These are phyloP conservation scores for Fusarium tricinctum DNA, from an alignment of 2,329 filamentous ascomycete genomes.

Conservation along the genomic window DNA sequence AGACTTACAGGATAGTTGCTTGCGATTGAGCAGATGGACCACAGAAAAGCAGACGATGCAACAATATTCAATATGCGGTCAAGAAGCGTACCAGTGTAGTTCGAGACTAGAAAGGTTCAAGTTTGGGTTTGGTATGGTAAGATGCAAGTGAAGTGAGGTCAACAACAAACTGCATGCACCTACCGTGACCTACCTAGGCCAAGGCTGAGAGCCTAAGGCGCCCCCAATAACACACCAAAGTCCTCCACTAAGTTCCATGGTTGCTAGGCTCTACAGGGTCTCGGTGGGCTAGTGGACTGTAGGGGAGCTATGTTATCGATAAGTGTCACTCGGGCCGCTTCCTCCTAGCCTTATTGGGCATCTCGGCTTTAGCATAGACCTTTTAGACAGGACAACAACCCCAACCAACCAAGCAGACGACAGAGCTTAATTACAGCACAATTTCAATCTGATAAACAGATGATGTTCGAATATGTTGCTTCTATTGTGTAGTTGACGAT, in stretches of 20 bases:
- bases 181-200: constrained; percentile 17
- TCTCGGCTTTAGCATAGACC: constrained; percentile 3
- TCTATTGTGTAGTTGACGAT: neutral
- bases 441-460: neutral
- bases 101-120: constrained; percentile 20
- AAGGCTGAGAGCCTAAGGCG: constrained; percentile 34
- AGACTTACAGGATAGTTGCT: constrained; percentile 32
- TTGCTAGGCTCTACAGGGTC: constrained; percentile 1
- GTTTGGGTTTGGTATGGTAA: constrained; percentile 15
- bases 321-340: constrained; percentile 13
- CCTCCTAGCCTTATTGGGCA: constrained; percentile 26
- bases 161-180: constrained; percentile 7
- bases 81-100: constrained; percentile 24
- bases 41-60: neutral
- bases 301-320: constrained; percentile 31
- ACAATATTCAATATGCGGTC: constrained; percentile 25
- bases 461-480: neutral
- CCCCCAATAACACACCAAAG: constrained; percentile 6
- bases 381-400: constrained; percentile 2
- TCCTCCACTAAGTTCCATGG: neutral
- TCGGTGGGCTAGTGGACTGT: neutral
- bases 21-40: constrained; percentile 10
- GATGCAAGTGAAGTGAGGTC: constrained; percentile 13
- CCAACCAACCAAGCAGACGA: constrained; percentile 16
- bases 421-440: constrained; percentile 11